Evolutionary conservation across 768 basidiomycete species (phyloP).

Genomic region (Rossbeevera mucosa): DNA sequence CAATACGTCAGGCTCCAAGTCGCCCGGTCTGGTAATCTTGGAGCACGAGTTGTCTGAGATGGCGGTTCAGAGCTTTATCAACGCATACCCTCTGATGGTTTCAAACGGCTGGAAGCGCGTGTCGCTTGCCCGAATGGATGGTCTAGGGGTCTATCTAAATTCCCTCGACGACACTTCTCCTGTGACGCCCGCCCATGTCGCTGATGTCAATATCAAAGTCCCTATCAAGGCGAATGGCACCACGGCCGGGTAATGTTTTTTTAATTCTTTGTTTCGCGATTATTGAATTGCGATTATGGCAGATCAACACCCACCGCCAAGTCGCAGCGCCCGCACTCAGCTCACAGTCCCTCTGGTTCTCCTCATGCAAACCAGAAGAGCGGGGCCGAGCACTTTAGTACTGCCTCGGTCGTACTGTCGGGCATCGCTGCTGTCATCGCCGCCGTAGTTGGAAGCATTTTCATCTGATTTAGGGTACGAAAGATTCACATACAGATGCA

Average conservation of each 20-base stretch:
- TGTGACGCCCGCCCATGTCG: slow-evolving; percentile 23
- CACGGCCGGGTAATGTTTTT: slow-evolving; percentile 3
- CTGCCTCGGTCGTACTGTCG: slow-evolving; percentile 20
- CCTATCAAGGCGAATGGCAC: slow-evolving; percentile 13
- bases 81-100: slow-evolving; percentile 57
- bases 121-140: slow-evolving; percentile 47
- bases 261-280: not conserved
- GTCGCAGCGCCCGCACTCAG: slow-evolving; percentile 5
- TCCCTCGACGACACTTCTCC: slow-evolving; percentile 30
- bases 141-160: slow-evolving; percentile 45
- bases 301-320: slow-evolving; percentile 3
- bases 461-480: slow-evolving; percentile 15
- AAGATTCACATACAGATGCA: slow-evolving; percentile 4
- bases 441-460: slow-evolving; percentile 18
- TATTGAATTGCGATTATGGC: not conserved
- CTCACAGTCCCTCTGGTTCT: slow-evolving; percentile 15
- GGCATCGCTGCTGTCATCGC: slow-evolving; percentile 22
- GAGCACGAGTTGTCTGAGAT: slow-evolving; percentile 74
- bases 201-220: slow-evolving; percentile 12
- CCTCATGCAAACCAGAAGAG: slow-evolving; percentile 33
- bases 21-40: slow-evolving; percentile 74
- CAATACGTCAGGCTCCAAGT: slow-evolving; percentile 50
- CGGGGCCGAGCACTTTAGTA: slow-evolving; percentile 24
- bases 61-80: slow-evolving; percentile 63
- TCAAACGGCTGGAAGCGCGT: slow-evolving; percentile 67